Evolutionary conservation across 176 grass and related monocot species (phyloP), one percentile per base, ranked within the genome.

Genomic region (Carex myosuroides): DNA sequence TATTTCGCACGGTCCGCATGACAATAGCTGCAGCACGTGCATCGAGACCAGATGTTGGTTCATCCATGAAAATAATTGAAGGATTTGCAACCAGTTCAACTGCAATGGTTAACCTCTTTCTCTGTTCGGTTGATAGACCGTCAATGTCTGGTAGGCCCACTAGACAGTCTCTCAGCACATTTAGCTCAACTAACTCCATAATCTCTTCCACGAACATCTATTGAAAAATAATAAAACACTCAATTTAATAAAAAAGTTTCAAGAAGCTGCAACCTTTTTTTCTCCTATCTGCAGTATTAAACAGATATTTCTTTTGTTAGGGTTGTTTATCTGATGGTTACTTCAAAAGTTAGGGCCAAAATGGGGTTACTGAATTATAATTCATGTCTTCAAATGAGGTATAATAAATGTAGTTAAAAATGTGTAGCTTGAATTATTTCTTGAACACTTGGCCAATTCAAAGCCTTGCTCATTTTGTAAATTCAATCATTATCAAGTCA

Each of bases 161-260:
- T 81, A 98, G 70, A 70, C 90, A 89, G 64, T 98, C 48, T 60
- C 89, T 88, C 81, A 94, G 67, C 42, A 54, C 82, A 88, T 93
- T 85, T 84, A 98, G 92, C 87, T 98, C 95, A 59, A 98, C 95
- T 64, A 98, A 78, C 32, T 87, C 85, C 95, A 98, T 93, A 44
- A 98, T 87, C 87, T 98, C 95, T 81, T 98, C 89, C 77, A 98
- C 95, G 84, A 98, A 98, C 86, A 93, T 83, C 95, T 98, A 84
- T 83, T 52, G 61, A 18, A 50, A 50, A 21, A 83, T 42, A 63
- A 64, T 21, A 81, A 5, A 67, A 33, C 41, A 71, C 54, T 29
- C 26, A 56, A 55, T 17, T 14, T 46, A 56, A 32, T 20, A 50
- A 71, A 24, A 76, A 76, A 68, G 9, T 50, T 8, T 13, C n/a